Evolutionary conservation across 164 flowering plant genomes (phyloP), one percentile per base, ranked within the genome.

Genomic region (Vitis riparia): DNA sequence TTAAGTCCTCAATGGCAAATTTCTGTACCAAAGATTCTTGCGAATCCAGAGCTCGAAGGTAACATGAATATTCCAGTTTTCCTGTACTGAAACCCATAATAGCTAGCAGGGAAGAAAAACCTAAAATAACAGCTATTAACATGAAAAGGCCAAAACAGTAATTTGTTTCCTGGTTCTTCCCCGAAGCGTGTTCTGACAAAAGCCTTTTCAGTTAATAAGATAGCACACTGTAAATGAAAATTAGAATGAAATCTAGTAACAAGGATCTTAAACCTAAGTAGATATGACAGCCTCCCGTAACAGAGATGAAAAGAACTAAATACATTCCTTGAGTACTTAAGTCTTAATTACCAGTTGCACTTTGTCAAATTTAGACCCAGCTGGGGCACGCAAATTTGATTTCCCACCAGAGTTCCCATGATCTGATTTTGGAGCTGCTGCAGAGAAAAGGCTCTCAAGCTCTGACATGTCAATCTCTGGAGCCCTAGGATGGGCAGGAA

Each of bases 391-490:
- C n/a, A 79, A 81, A 51, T 67, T 73, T 37, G 82, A 69, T 71
- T 82, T 87, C 30, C 76, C 82, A 51, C 82, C 79, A 51, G 77
- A 66, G 32, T 50, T 73, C 16, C 85, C 86, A 37, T 63, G 73
- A 52, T 75, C 84, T 66, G 84, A 63, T 65, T 62, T 74, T 51
- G 91, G 88, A 66, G 67, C 83, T 60, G 86, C 79, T 58, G 87
- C 86, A 23, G 93, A 85, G 81, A 91, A 91, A 68, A 91, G 89
- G 77, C 75, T 82, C 71, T 89, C 93, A 69, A 91, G 88, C 77
- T 91, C 96, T 62, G 86, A 77, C 75, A 89, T 82, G 72, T 91
- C 96, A 78, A 91, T 80, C 75, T 86, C 93, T 9, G 93, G 92
- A 60, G 91, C 84, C 81, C 96, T 91, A 74, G 14, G 62, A 79